phyloP scores from a whole-genome alignment of 352 stramenopile species.

The Pythium aphanidermatum region DNA sequence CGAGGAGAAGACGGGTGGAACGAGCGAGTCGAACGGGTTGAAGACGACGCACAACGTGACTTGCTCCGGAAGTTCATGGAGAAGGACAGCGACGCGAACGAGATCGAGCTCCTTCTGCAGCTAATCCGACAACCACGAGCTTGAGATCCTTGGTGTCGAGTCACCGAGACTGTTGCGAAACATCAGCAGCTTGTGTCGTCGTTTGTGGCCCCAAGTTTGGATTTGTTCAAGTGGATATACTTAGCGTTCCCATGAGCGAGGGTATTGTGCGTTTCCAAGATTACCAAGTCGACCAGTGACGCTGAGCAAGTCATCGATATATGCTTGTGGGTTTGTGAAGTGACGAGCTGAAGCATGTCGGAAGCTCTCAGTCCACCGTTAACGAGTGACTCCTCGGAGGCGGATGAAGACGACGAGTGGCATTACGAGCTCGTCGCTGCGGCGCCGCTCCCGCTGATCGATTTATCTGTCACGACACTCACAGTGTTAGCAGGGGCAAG shows the following conservation, averaged over 20 bases:
- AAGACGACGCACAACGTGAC: neutral
- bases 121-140: constrained; percentile 3
- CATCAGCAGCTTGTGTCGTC: too few species aligned
- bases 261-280: too few species aligned
- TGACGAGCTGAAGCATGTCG: neutral
- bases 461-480: constrained; percentile 1
- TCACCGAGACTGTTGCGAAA: too few species aligned
- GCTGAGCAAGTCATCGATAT: too few species aligned
- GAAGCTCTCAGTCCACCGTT: neutral
- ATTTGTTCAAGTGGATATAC: too few species aligned
- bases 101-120: constrained; percentile 15
- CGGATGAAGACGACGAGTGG: constrained; percentile 4
- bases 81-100: constrained; percentile 13
- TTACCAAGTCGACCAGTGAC: too few species aligned
- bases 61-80: neutral
- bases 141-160: too few species aligned
- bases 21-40: neutral
- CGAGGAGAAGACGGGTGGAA: neutral
- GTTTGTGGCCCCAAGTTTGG: too few species aligned
- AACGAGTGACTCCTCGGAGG: neutral
- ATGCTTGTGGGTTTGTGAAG: neutral
- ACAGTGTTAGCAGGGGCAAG: neutral
- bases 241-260: too few species aligned
- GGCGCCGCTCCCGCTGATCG: constrained; percentile 1
- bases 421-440: constrained; percentile 6